Conservation (phyloP, 2,329 filamentous ascomycete species). For the Claviceps digitariae region DNA sequence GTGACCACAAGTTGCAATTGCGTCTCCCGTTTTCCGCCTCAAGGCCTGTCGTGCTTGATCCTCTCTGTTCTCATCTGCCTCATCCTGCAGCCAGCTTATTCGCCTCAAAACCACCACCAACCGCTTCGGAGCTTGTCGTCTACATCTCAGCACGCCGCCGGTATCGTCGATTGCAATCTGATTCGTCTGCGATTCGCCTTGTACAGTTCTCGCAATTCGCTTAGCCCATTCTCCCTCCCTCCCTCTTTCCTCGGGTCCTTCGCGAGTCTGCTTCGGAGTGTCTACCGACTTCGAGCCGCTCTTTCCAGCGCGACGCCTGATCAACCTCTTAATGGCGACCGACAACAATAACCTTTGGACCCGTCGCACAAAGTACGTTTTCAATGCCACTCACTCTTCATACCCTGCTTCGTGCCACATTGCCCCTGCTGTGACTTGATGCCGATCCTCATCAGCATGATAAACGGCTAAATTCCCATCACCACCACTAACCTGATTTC, state of each 20-base stretch:
- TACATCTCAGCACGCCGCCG: not conserved
- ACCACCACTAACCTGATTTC: not conserved
- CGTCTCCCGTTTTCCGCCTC: not conserved
- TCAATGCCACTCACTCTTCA: not conserved
- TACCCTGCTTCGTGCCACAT: not conserved
- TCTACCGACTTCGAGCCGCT: constrained; percentile 9
- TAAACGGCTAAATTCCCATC: not conserved
- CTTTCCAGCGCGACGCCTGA: constrained; percentile 8
- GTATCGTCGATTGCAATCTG: not conserved
- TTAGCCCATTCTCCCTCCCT: not conserved
- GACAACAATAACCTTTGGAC: constrained; percentile 49
- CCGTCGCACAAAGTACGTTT: constrained; percentile 66
- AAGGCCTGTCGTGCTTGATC: not conserved
- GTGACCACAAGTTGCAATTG: not conserved
- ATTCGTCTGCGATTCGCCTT: not conserved
- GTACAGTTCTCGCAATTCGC: not conserved
- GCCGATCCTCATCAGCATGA: not conserved
- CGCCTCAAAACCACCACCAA: not conserved
- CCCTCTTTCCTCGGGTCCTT: constrained; percentile 7
- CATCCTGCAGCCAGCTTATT: not conserved
- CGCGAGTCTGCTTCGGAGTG: constrained; percentile 12
- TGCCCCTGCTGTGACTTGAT: not conserved
- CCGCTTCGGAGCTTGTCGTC: constrained; percentile 2
- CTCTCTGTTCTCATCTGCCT: not conserved
- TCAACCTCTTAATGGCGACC: constrained; percentile 33